Evolutionary conservation across 2,329 filamentous ascomycete genomes (phyloP), one percentile per base, ranked within the genome.

Genomic region (Tolypocladium amazonense): DNA sequence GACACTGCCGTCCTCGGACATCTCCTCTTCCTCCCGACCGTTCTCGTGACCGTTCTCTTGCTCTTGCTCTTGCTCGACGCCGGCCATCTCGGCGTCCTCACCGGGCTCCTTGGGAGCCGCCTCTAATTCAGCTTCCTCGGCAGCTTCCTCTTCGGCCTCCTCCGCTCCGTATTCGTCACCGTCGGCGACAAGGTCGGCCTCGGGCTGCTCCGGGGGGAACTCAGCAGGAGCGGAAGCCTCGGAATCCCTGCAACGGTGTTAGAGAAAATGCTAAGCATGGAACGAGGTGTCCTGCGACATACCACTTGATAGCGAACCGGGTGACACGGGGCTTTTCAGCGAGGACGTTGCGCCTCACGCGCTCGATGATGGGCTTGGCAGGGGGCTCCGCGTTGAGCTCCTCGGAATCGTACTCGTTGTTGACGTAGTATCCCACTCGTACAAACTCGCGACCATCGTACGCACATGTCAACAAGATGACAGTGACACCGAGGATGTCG

Each of bases 261-360:
- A 65, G 56, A 27, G 43, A 38, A 2, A 37, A 39, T 25, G 11
- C 23, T 33, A 23, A 12, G 11, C 30, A 53, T 12, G 7, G 23
- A 8, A 23, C 4, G 12, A 54, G 30, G 30, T 11, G 12, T n/a
- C 25, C 43, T 56, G 23, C 33, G 2, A 76, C 84, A 61, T 82
- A 96, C 94, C 94, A 99, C 79, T 99, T 99, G 78, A 99, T 99
- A 53, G 92, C 92, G 71, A 99, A 99, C 65, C 94, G 87, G 37
- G 94, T 99, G 57, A 99, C 94, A 75, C 94, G 86, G 15, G 94
- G 94, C 84, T 99, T 99, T 78, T 97, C 93, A 3, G 92, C 92
- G 43, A 99, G 84, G 57, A 99, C 90, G 71, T 95, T 97, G 67
- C 95, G 88, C 66, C 86, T 85, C 64, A 99, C 91, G 70, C 92